Evolutionary conservation across 768 basidiomycete genomes (phyloP).

Genomic region (Lactarius sp.): DNA sequence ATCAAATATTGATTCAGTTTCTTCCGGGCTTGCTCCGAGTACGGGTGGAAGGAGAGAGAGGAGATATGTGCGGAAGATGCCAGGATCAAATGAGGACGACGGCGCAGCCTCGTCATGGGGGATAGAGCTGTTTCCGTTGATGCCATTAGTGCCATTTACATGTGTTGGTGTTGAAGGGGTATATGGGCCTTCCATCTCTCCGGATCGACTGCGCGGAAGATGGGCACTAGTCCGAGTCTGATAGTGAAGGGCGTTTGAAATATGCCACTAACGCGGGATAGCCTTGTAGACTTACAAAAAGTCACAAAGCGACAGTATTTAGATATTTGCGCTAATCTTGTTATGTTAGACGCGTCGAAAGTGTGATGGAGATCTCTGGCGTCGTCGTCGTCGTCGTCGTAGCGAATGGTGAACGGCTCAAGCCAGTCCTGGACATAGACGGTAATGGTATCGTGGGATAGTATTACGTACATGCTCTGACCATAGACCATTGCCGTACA

Average conservation of each 20-base stretch:
- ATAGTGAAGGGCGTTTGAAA: not conserved
- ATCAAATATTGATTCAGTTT: slow-evolving; percentile 66
- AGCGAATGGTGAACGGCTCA: slow-evolving; percentile 8
- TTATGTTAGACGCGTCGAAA: slow-evolving; percentile 11
- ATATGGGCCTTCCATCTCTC: slow-evolving; percentile 25
- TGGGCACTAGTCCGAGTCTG: slow-evolving; percentile 10
- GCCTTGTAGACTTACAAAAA: slow-evolving; percentile 3
- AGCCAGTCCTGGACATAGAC: not conserved
- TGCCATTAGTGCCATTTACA: slow-evolving; percentile 23
- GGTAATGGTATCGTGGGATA: slow-evolving; percentile 11
- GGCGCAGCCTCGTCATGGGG: slow-evolving; percentile 35
- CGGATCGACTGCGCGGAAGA: slow-evolving; percentile 5
- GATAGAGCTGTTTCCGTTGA: slow-evolving; percentile 21
- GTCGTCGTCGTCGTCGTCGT: slow-evolving; percentile 23
- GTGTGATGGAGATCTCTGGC: slow-evolving; percentile 1
- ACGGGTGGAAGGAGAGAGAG: slow-evolving; percentile 71
- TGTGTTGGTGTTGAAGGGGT: slow-evolving; percentile 23
- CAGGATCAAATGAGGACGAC: slow-evolving; percentile 56
- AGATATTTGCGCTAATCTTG: not conserved
- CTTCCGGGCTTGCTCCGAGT: slow-evolving; percentile 62
- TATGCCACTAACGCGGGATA: not conserved
- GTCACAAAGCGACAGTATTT: not conserved
- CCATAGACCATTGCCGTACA: too few relatives aligned
- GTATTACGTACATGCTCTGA: not conserved
- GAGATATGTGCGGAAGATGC: slow-evolving; percentile 67